A percentile compares a stretch with the other conserved stretches of the same genome.
Conservation (phyloP, 2,329 filamentous ascomycete species). For the Knufia petricola region DNA sequence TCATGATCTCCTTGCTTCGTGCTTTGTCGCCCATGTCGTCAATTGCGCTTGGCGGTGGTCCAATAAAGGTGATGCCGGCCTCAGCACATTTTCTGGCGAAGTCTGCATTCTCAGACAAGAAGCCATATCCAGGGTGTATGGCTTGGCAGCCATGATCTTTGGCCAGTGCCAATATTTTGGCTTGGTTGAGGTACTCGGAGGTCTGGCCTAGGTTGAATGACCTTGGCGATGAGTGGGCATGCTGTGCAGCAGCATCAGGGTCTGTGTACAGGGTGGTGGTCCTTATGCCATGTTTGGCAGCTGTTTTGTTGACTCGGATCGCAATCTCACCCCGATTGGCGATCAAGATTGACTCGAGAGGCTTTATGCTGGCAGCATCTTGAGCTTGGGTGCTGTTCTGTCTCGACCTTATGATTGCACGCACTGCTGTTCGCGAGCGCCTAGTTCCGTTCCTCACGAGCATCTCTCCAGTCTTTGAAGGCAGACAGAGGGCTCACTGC, state of each 20-base stretch:
- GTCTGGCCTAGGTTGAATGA: constrained; percentile 75
- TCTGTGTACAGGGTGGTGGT: constrained; percentile 95
- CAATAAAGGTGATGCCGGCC: constrained; percentile 88
- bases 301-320: constrained; percentile 81
- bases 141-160: constrained; percentile 79
- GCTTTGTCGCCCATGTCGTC: constrained; percentile 87
- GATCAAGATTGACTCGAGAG: constrained; percentile 49
- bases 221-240: constrained; percentile 75
- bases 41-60: constrained; percentile 69
- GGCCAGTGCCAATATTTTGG: constrained; percentile 80
- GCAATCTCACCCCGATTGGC: constrained; percentile 97
- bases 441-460: neutral
- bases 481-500: neutral
- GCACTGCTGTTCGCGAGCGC: neutral
- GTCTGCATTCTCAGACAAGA: constrained; percentile 68
- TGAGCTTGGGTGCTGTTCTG: constrained; percentile 3
- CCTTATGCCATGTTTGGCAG: constrained; percentile 75
- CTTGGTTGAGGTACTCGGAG: constrained; percentile 83
- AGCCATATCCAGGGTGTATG: constrained; percentile 93
- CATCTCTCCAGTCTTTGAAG: neutral
- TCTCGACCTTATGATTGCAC: neutral
- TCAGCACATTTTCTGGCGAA: constrained; percentile 84
- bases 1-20: constrained; percentile 94
- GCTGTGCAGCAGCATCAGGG: constrained; percentile 76
- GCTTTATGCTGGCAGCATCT: constrained; percentile 8